These are phyloP conservation scores for Erigeron philadelphicus DNA, from an alignment of 140 eudicot species.

Conservation along the genomic window DNA sequence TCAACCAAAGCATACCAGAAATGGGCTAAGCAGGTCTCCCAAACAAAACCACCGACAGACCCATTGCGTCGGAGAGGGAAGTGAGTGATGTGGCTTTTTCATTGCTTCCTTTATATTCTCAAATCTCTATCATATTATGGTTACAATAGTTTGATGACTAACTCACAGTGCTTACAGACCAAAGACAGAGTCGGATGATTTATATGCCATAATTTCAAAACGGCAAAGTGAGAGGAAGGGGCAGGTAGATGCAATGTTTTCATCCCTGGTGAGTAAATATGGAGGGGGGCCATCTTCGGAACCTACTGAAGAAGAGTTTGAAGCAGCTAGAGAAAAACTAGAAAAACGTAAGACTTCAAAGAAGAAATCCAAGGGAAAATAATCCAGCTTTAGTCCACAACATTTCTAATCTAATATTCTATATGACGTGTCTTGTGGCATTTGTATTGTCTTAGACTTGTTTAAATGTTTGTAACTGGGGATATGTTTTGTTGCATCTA, in stretches of 20 bases:
- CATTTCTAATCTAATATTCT: neutral
- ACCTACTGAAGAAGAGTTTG: constrained; percentile 93
- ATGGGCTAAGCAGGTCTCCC: constrained; percentile 68
- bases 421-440: neutral
- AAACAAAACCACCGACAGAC: constrained; percentile 73
- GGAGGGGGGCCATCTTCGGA: constrained; percentile 58
- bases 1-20: constrained; percentile 62
- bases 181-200: constrained; percentile 54
- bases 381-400: constrained; percentile 3
- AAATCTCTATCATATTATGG: neutral
- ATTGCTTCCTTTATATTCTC: neutral
- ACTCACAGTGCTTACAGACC: constrained; percentile 33
- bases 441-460: constrained; percentile 1
- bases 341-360: constrained; percentile 43
- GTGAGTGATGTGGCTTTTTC: constrained; percentile 34
- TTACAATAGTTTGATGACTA: neutral
- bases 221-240: constrained; percentile 73
- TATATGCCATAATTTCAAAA: constrained; percentile 68
- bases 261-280: constrained; percentile 58
- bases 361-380: constrained; percentile 45
- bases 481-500: neutral
- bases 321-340: constrained; percentile 65
- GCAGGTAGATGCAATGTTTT: constrained; percentile 59
- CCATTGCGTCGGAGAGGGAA: constrained; percentile 53
- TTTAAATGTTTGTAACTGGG: neutral